Base-by-base conservation (phyloP, 164 flowering plant species). In the Piper betle region DNA sequence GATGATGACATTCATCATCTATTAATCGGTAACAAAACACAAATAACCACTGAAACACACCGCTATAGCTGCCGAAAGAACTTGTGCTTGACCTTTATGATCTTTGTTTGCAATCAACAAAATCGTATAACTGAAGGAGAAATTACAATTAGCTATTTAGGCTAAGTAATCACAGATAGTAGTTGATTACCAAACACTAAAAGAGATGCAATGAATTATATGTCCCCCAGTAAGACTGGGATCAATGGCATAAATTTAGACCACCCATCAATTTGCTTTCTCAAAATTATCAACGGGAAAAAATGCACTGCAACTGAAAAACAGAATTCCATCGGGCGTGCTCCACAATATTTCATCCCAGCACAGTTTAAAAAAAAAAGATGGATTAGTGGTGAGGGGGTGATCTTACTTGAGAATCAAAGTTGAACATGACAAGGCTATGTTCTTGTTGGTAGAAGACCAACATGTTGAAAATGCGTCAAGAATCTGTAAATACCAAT, bases 71-170 rank as follows among this genome's bases (percentile, higher is more conserved):
- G 98, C 97, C 61, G 98, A 93, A 62, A 89, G 90, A 73, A 87
- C 94, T 71, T 93, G 97, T 58, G 85, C 78, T 81, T 93, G 98
- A 53, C 97, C 96, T 66, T 84, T 96, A 69, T 80, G 72, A 77
- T 93, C 92, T 73, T 78, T 81, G 65, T 75, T 82, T 63, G 84
- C 91, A 70, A 84, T 84, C 73, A 89, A 71, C 46, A 93, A 73
- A 64, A 93, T 94, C 12, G 97, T 79, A 78, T 83, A 93, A 72
- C 98, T 93, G 82, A 66, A 69, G 68, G 46, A 63, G 52, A 41
- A 17, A 70, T 40, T 18, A 43, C 53, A 58, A 17, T 55, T 58
- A 58, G 17, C 18, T 39, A 18, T 37, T 20, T 5, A 58, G 8
- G 18, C 60, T 58, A 15, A 16, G n/a, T 48, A 25, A 11, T 48